Base-by-base conservation (phyloP, 2,329 filamentous ascomycete species). In the Fusarium euwallaceae region DNA sequence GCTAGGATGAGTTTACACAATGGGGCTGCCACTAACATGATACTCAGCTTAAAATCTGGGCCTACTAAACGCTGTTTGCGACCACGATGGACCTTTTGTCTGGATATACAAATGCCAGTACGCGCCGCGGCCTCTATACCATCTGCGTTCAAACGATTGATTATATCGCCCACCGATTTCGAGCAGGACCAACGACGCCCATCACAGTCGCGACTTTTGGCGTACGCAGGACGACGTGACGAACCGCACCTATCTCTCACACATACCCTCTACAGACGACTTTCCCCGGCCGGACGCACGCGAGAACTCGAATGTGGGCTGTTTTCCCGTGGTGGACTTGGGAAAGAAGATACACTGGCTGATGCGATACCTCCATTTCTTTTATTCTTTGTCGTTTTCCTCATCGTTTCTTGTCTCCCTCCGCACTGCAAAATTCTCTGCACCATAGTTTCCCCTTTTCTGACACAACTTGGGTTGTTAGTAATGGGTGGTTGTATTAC, bases 21-120 rank as follows among this genome's bases (percentile, higher is more conserved):
- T 48, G 4, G 12, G 41, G 17, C n/a, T 32, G 5, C 55, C 16
- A 32, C 72, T 80, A 63, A 78, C 64, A 27, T 41, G 37, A 7
- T n/a, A 6, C 11, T 11, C 74, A 95, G 94, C 92, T 96, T 84
- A 95, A 95, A 90, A 92, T 96, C 83, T 96, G 94, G 94, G 94
- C 94, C 74, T 95, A 93, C 87, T 94, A 92, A 85, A 77, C 64
- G 32, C 71, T 69, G 72, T 73, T 72, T 64, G 66, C 73, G 70
- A 77, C 71, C 48, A 73, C 72, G 69, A 80, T 69, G 66, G 70
- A 74, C 66, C 71, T 75, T 76, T 76, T 76, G 71, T 75, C 74
- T 79, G 78, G 78, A 78, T 78, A 77, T 78, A 78, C 66, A 75
- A 78, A 80, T 73, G 73, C 78, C 73, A 79, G 77, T 75, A 74